Percentiles rank a stretch among this genome's conserved stretches.
These are phyloP conservation scores for Pterocarpus macrocarpus DNA, from an alignment of 306 rosid species.

Conservation along the genomic window DNA sequence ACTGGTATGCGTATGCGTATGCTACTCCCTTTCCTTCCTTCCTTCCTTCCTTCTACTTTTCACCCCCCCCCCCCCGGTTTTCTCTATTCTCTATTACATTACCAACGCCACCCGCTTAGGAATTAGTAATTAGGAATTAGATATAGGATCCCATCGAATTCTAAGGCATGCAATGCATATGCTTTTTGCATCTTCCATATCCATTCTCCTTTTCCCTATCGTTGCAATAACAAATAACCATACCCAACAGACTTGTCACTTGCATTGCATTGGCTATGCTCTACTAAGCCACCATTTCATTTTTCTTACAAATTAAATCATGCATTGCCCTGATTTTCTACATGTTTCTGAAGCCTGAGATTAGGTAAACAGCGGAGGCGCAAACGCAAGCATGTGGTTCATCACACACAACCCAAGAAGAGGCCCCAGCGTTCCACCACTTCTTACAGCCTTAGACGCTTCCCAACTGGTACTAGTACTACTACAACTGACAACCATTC, in stretches of 20 bases:
- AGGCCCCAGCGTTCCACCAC: slow-evolving; percentile 60
- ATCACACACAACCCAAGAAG: slow-evolving; percentile 68
- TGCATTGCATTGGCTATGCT: too few relatives aligned
- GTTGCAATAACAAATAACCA: too few relatives aligned
- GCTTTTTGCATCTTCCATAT: background rate
- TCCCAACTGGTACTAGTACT: slow-evolving; percentile 32
- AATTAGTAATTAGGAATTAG: too few relatives aligned
- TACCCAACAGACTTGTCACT: too few relatives aligned
- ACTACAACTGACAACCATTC: slow-evolving; percentile 49
- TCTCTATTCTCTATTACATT: too few relatives aligned
- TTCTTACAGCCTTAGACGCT: slow-evolving; percentile 56
- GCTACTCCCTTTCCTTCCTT: background rate
- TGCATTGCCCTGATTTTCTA: background rate
- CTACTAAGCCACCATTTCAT: background rate
- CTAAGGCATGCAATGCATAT: background rate
- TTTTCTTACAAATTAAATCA: background rate
- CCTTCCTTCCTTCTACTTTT: too few relatives aligned
- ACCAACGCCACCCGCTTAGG: background rate
- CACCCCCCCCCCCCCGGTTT: too few relatives aligned
- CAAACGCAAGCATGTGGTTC: slow-evolving; percentile 71
- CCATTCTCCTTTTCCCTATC: background rate
- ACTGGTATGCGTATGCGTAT: slow-evolving; percentile 53
- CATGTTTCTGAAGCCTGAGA: slow-evolving; percentile 59
- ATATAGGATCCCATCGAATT: background rate
- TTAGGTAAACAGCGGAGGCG: slow-evolving; percentile 71